These are phyloP conservation scores for Chrysanthemum makinoi DNA, from an alignment of 129 eudicot species.

Conservation along the genomic window DNA sequence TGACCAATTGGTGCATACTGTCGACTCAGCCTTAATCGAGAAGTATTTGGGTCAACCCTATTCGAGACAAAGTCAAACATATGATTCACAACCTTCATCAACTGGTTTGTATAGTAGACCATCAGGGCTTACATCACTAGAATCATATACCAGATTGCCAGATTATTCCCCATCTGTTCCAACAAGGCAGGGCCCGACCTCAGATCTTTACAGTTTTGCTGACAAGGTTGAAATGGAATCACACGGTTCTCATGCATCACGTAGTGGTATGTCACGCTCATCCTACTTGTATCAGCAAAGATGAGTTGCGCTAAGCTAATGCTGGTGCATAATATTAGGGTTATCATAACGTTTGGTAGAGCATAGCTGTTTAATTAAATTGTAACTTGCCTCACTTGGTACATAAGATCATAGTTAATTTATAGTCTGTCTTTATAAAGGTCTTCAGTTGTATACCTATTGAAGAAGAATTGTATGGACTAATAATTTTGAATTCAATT, in stretches of 20 bases:
- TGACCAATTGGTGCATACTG: slow-evolving; percentile 23
- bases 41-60: slow-evolving; percentile 26
- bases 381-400: not conserved
- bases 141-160: slow-evolving; percentile 40
- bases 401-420: not conserved
- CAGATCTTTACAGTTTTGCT: slow-evolving; percentile 58
- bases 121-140: slow-evolving; percentile 23
- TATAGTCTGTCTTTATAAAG: not conserved
- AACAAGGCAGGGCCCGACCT: slow-evolving; percentile 27
- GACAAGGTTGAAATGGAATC: slow-evolving; percentile 46
- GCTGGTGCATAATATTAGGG: not conserved
- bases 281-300: slow-evolving; percentile 27
- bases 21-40: slow-evolving; percentile 26
- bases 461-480: not conserved
- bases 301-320: not conserved
- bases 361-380: not conserved
- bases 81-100: slow-evolving; percentile 23
- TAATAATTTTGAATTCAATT: too few species aligned
- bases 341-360: not conserved
- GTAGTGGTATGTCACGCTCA: slow-evolving; percentile 20
- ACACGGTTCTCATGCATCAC: slow-evolving; percentile 5
- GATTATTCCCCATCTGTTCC: slow-evolving; percentile 11
- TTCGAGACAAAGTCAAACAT: slow-evolving; percentile 25
- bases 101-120: slow-evolving; percentile 30
- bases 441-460: not conserved